Percentiles rank a stretch among this genome's conserved stretches.
phyloP scores from a whole-genome alignment of 805 yeast species.

The Candida cerambycidarum region DNA sequence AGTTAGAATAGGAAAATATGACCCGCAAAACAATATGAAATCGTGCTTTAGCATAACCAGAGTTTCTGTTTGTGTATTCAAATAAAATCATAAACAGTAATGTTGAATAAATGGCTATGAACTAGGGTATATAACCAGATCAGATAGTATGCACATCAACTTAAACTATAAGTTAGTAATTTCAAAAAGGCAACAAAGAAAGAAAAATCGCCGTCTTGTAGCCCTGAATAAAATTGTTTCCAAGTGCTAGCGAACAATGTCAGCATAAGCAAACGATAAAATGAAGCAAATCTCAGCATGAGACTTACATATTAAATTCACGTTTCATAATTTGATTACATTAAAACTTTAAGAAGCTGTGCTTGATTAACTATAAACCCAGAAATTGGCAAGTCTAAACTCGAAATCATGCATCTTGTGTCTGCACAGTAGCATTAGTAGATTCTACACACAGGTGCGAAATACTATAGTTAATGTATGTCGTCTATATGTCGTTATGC shows the following conservation, averaged over 20 bases:
- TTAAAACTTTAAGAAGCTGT: no score
- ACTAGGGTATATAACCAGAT: not conserved
- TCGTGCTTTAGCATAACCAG: no score
- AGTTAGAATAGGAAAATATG: no score
- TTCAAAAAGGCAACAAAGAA: not conserved
- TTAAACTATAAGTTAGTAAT: not conserved
- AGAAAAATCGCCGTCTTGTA: not conserved
- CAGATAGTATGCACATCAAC: not conserved
- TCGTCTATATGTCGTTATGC: not conserved
- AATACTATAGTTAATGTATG: not conserved
- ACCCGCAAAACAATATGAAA: no score
- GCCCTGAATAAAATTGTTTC: not conserved
- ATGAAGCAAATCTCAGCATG: no score
- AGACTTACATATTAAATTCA: no score
- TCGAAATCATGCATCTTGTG: not conserved
- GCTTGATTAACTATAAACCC: no score
- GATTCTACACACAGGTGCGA: constrained; percentile 1
- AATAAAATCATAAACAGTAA: no score
- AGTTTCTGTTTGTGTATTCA: no score
- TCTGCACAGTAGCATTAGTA: constrained; percentile 1
- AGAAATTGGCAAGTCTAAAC: constrained; percentile 1
- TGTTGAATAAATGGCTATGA: no score
- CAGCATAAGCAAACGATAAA: no score
- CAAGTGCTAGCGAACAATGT: not conserved
- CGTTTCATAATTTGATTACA: no score